phyloP scores from a whole-genome alignment of 1,139 yeast genomes.

The Zygosaccharomyces sapae region DNA sequence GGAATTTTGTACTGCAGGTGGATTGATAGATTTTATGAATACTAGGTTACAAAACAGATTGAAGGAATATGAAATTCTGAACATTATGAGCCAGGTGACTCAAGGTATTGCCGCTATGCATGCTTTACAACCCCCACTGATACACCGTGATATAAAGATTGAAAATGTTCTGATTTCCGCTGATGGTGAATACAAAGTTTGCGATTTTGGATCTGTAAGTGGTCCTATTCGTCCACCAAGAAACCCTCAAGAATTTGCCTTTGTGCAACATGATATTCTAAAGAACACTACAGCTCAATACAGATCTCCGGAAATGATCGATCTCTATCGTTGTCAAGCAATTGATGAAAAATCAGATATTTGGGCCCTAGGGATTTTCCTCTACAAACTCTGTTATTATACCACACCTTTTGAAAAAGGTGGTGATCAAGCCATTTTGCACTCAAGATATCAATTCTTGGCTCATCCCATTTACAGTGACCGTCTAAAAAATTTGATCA shows the following conservation, averaged over 20 bases:
- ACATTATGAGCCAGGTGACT: conserved; percentile 62
- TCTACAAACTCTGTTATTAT: conserved; percentile 71
- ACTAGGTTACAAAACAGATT: conserved; percentile 60
- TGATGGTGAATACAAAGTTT: conserved; percentile 56
- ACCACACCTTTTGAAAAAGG: conserved; percentile 75
- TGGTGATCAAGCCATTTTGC: conserved; percentile 69
- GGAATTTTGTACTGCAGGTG: conserved; percentile 74
- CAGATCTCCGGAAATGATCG: conserved; percentile 79
- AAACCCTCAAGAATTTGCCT: conserved; percentile 56
- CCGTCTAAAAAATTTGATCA: conserved; percentile 54
- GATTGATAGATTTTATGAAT: conserved; percentile 72
- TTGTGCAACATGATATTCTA: conserved; percentile 61
- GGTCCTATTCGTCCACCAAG: conserved; percentile 63
- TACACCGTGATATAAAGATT: conserved; percentile 74
- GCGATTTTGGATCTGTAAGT: conserved; percentile 76
- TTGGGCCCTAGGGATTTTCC: conserved; percentile 79
- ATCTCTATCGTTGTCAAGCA: conserved; percentile 59
- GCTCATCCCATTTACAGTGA: conserved; percentile 43
- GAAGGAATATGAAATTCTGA: conserved; percentile 56
- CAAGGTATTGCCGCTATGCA: conserved; percentile 77
- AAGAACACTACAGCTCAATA: conserved; percentile 81
- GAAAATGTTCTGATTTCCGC: conserved; percentile 69
- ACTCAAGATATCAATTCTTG: conserved; percentile 62
- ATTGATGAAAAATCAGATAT: conserved; percentile 75
- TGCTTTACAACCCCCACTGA: conserved; percentile 47